phyloP scores from a whole-genome alignment of 805 yeast genomes.

The Tetrapisispora phaffii region DNA sequence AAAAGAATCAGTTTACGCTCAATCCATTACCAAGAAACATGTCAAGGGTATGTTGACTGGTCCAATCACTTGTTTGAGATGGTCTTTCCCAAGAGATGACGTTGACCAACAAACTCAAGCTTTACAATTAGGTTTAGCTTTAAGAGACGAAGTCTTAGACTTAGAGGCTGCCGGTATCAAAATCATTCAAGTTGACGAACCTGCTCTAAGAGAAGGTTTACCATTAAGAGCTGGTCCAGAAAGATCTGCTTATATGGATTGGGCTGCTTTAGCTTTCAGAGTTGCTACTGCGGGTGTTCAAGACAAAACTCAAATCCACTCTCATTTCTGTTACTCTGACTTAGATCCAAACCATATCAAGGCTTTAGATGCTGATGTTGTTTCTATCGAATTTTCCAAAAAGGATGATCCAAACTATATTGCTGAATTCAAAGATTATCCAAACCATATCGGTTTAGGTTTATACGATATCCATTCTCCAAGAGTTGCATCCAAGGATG shows the following conservation, averaged over 20 bases:
- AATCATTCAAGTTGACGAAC: slow-evolving; percentile 98
- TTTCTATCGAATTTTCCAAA: slow-evolving; percentile 98
- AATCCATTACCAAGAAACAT: slow-evolving; percentile 88
- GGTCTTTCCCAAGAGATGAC: slow-evolving; percentile 99
- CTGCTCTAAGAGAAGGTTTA: slow-evolving; percentile 99
- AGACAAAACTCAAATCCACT: slow-evolving; percentile 94
- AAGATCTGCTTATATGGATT: slow-evolving; percentile 89
- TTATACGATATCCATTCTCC: slow-evolving; percentile 99
- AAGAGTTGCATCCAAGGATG: slow-evolving; percentile 97
- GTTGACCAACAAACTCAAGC: slow-evolving; percentile 89
- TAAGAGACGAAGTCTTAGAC: slow-evolving; percentile 97
- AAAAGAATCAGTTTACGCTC: slow-evolving; percentile 98
- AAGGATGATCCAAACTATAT: slow-evolving; percentile 98
- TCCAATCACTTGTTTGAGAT: slow-evolving; percentile 98
- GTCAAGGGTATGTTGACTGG: slow-evolving; percentile 99
- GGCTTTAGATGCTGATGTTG: slow-evolving; percentile 99
- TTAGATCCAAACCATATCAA: slow-evolving; percentile 98
- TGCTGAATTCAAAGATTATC: slow-evolving; percentile 94
- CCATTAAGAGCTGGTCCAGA: slow-evolving; percentile 97
- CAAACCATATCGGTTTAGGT: slow-evolving; percentile 99
- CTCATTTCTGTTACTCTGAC: slow-evolving; percentile 99
- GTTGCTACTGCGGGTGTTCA: slow-evolving; percentile 97
- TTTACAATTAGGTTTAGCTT: slow-evolving; percentile 91
- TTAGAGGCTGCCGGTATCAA: slow-evolving; percentile 97
- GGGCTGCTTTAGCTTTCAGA: slow-evolving; percentile 99